Evolutionary conservation across 441 rosid genomes (phyloP), one percentile per base, ranked within the genome.

Genomic region (Cnidoscolus chayamansa): DNA sequence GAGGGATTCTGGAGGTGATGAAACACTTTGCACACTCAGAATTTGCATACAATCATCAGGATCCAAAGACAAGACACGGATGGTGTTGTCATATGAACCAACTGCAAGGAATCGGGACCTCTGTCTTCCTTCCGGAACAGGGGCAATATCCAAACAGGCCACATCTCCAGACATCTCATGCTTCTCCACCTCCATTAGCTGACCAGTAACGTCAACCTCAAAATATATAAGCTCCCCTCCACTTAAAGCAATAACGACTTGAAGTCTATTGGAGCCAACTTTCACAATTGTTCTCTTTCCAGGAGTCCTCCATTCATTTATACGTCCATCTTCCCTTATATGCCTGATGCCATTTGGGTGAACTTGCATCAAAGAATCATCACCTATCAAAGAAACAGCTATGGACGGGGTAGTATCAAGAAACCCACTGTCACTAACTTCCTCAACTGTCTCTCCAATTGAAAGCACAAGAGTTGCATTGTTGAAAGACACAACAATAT

Each of bases 381-480:
- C 97, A 16, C 98, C 95, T 0, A 93, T 86, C 75, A 93, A 82
- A 71, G 98, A 90, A 58, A 90, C 90, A 51, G 98, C 92, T 67
- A 93, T 92, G 51, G 97, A 93, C 20, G 98, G 98, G 4, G 98
- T 90, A 19, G 98, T 93, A 79, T 90, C 98, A 79, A 93, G 97
- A 81, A 93, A 93, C 48, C 98, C 98, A 83, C 98, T 93, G 75
- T 92, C 95, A 66, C 94, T 90, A 68, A 94, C 98, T 86, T 94
- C 98, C 81, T 94, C 98, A 31, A 94, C 97, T 9, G 96, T 92
- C 80, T 94, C 98, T 54, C 98, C 99, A 72, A 94, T 92, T 4
- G 99, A 94, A 79, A 94, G 99, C 76, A 94, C 99, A 25, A 94
- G 88, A n/a, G 99, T 94, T n/a, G 97, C 98, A 87, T 89, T 94